Evolutionary conservation across 345 rosid genomes (phyloP).

Genomic region (Populus ilicifolia): DNA sequence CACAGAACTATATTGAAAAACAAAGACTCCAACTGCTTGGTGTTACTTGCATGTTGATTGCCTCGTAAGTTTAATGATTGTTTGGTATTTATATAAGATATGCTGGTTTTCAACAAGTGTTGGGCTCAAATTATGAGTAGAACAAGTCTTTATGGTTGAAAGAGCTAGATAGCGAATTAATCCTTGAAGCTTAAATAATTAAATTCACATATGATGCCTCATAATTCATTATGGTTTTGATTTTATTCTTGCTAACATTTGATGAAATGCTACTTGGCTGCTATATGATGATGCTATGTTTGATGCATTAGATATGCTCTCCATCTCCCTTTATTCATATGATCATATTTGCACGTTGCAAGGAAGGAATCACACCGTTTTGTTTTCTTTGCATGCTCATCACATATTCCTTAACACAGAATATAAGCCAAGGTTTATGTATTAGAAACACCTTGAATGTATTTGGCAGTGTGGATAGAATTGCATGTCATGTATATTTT

Average conservation of each 20-base stretch:
- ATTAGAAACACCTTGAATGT: neutral
- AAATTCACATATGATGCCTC: neutral
- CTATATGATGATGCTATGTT: neutral
- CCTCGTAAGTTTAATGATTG: conserved; percentile 67
- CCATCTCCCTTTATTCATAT: neutral
- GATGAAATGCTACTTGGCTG: neutral
- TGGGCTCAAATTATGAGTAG: neutral
- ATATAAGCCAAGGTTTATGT: neutral
- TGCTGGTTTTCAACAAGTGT: neutral
- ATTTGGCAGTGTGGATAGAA: neutral
- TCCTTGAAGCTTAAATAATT: neutral
- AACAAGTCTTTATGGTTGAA: neutral
- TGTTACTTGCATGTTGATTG: conserved; percentile 90
- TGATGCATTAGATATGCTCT: neutral
- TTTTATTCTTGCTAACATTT: neutral
- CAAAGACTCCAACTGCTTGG: conserved; percentile 93
- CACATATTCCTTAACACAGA: no score
- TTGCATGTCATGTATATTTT: neutral
- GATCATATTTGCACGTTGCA: neutral
- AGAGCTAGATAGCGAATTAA: neutral
- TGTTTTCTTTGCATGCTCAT: neutral
- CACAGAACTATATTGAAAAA: conserved; percentile 58
- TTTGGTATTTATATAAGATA: neutral
- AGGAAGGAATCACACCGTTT: neutral
- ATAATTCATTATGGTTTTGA: neutral